Evolutionary conservation across 1,139 yeast genomes (phyloP).

Genomic region (Geotrichum siamense): DNA sequence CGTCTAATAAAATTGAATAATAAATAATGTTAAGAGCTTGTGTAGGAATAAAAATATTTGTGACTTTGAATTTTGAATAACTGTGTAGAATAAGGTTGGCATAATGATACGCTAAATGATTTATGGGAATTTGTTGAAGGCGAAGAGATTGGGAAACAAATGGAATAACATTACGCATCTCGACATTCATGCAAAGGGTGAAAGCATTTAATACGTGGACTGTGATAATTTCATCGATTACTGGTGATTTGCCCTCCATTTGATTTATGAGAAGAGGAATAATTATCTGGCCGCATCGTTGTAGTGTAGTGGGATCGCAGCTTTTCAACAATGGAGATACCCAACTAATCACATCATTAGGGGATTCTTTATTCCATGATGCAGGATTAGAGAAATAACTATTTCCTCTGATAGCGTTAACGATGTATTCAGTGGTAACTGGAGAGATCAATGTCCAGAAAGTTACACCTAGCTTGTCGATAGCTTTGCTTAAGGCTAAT

Average conservation of each 20-base stretch:
- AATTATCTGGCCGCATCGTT: conserved; percentile 14
- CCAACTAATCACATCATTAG: conserved; percentile 17
- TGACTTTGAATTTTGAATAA: conserved; percentile 13
- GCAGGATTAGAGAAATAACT: conserved; percentile 7
- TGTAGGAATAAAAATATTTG: conserved; percentile 11
- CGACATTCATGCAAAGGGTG: conserved; percentile 10
- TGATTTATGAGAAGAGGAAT: conserved; percentile 9
- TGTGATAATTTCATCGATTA: conserved; percentile 13
- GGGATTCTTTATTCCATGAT: conserved; percentile 8
- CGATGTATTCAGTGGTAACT: conserved; percentile 10
- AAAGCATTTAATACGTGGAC: conserved; percentile 12
- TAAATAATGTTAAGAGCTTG: conserved; percentile 16
- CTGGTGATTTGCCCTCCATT: conserved; percentile 2
- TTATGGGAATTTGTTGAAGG: conserved; percentile 14
- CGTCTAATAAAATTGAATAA: conserved; percentile 19
- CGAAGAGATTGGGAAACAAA: conserved; percentile 17
- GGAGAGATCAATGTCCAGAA: conserved; percentile 17
- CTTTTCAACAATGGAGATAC: conserved; percentile 16
- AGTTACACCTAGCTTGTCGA: conserved; percentile 11
- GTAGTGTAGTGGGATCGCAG: conserved; percentile 17
- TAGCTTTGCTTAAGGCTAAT: conserved; percentile 9
- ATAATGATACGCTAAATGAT: conserved; percentile 13
- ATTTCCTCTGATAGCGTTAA: conserved; percentile 15
- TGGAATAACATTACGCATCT: conserved; percentile 14
- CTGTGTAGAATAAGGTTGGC: conserved; percentile 13